phyloP scores from a whole-genome alignment of 306 rosid genomes.

The Gastrolobium bilobum region DNA sequence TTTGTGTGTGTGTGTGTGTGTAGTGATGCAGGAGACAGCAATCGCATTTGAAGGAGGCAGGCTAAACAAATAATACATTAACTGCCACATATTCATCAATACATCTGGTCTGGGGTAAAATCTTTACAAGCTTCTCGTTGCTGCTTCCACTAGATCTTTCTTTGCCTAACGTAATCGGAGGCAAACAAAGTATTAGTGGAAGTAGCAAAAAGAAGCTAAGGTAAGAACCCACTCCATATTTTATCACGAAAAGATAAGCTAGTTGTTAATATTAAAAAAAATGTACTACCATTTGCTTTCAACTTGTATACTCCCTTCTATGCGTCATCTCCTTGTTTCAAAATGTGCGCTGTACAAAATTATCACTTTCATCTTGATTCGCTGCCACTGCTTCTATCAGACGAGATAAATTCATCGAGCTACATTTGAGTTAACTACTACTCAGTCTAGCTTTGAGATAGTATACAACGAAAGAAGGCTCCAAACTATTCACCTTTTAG shows the following conservation, averaged over 20 bases:
- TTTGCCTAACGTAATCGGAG: slow-evolving; percentile 62
- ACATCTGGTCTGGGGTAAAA: slow-evolving; percentile 48
- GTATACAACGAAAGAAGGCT: slow-evolving; percentile 48
- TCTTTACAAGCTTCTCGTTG: slow-evolving; percentile 93
- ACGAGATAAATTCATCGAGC: slow-evolving; percentile 40
- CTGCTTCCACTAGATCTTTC: slow-evolving; percentile 96
- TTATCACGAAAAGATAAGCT: slow-evolving; percentile 13
- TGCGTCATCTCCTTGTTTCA: slow-evolving; percentile 37
- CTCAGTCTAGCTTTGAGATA: slow-evolving; percentile 40
- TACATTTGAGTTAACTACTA: slow-evolving; percentile 44
- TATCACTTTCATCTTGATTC: slow-evolving; percentile 40
- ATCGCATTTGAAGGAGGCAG: background rate
- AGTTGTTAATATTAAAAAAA: slow-evolving; percentile 22
- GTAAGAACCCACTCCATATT: slow-evolving; percentile 49
- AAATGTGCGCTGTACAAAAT: slow-evolving; percentile 49
- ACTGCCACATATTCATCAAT: slow-evolving; percentile 39
- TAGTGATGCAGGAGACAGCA: background rate
- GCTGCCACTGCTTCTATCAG: slow-evolving; percentile 47
- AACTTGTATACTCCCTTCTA: slow-evolving; percentile 44
- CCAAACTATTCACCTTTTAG: slow-evolving; percentile 37
- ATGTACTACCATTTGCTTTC: slow-evolving; percentile 36
- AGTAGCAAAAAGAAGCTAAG: slow-evolving; percentile 98
- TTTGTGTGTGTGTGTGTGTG: background rate
- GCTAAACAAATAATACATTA: slow-evolving; percentile 23
- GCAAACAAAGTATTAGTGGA: slow-evolving; percentile 84